A percentile compares a stretch with the other conserved stretches of the same genome.
Evolutionary conservation across 192 early-diverging fungal species (phyloP).

Genomic region (Coemansia sp.): DNA sequence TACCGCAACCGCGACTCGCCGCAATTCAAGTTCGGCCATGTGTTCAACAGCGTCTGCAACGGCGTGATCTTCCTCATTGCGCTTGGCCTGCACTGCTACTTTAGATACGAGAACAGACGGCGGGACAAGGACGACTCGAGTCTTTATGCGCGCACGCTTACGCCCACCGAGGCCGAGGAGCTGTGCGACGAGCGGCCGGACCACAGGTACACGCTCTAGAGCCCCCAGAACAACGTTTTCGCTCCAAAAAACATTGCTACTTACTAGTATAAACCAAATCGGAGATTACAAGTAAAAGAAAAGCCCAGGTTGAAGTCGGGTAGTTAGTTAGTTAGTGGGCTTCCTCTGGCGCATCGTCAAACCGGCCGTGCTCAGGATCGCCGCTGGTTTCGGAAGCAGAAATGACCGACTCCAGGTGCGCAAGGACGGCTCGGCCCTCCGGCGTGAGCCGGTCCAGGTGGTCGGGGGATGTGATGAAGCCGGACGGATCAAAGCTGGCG

Average conservation of each 20-base stretch:
- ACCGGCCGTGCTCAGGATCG: constrained; percentile 5
- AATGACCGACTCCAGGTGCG: constrained; percentile 36
- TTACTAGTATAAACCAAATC: too few relatives aligned
- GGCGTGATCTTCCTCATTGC: constrained; percentile 39
- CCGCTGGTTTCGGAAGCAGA: background rate
- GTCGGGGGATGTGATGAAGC: constrained; percentile 32
- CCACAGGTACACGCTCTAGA: constrained; percentile 44
- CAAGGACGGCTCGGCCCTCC: constrained; percentile 23
- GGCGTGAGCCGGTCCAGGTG: constrained; percentile 33
- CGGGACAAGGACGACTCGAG: constrained; percentile 21
- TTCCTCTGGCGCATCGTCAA: constrained; percentile 18
- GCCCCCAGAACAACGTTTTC: too few relatives aligned
- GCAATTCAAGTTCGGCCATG: constrained; percentile 56
- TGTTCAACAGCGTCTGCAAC: constrained; percentile 39
- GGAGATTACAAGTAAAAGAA: background rate
- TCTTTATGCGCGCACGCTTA: constrained; percentile 20
- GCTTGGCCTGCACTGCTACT: constrained; percentile 32
- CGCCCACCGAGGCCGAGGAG: constrained; percentile 30
- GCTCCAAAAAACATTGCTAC: too few relatives aligned
- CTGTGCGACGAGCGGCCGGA: constrained; percentile 38
- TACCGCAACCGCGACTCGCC: constrained; percentile 58
- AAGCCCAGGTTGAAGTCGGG: background rate
- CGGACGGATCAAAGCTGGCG: constrained; percentile 22
- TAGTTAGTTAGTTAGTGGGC: background rate
- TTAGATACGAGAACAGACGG: constrained; percentile 37